phyloP scores from a whole-genome alignment of 1,284 basidiomycete genomes.

The Fistulinella cinereoalba region DNA sequence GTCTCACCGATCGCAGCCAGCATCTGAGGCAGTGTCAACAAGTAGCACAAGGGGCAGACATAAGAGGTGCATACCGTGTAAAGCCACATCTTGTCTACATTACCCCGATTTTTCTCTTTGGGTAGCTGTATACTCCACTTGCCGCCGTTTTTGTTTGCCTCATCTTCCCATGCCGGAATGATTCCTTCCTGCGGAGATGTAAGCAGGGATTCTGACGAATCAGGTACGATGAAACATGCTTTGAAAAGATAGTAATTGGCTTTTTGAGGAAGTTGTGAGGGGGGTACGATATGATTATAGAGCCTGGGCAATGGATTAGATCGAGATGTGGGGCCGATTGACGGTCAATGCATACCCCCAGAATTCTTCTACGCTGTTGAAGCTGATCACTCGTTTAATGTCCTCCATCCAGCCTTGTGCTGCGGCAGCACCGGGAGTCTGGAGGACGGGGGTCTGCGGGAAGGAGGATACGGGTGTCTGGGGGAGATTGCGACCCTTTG shows the following conservation, averaged over 20 bases:
- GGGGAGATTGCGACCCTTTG: slow-evolving; percentile 83
- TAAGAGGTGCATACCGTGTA: slow-evolving; percentile 70
- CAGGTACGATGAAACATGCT: slow-evolving; percentile 37
- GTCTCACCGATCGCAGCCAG: slow-evolving; percentile 96
- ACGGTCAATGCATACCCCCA: slow-evolving; percentile 71
- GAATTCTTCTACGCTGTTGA: slow-evolving; percentile 95
- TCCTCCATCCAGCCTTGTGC: slow-evolving; percentile 96
- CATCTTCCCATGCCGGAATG: slow-evolving; percentile 96
- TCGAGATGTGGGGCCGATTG: slow-evolving; percentile 4
- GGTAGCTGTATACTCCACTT: slow-evolving; percentile 99
- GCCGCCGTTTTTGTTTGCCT: slow-evolving; percentile 93
- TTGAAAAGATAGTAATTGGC: slow-evolving; percentile 99
- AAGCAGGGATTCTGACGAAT: slow-evolving; percentile 5
- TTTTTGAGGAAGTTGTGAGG: slow-evolving; percentile 91
- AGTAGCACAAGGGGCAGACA: slow-evolving; percentile 2
- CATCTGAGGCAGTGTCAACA: slow-evolving; percentile 60
- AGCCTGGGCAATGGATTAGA: slow-evolving; percentile 49
- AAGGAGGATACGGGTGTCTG: slow-evolving; percentile 81
- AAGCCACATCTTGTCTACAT: slow-evolving; percentile 96
- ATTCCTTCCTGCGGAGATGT: slow-evolving; percentile 70
- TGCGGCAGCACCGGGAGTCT: slow-evolving; percentile 64
- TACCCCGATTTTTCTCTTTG: slow-evolving; percentile 83
- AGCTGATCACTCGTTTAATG: slow-evolving; percentile 90
- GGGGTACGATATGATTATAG: slow-evolving; percentile 97
- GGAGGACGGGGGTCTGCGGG: slow-evolving; percentile 67